These are phyloP conservation scores for Phytopythium sindhum DNA, from an alignment of 352 stramenopile species.

Conservation along the genomic window DNA sequence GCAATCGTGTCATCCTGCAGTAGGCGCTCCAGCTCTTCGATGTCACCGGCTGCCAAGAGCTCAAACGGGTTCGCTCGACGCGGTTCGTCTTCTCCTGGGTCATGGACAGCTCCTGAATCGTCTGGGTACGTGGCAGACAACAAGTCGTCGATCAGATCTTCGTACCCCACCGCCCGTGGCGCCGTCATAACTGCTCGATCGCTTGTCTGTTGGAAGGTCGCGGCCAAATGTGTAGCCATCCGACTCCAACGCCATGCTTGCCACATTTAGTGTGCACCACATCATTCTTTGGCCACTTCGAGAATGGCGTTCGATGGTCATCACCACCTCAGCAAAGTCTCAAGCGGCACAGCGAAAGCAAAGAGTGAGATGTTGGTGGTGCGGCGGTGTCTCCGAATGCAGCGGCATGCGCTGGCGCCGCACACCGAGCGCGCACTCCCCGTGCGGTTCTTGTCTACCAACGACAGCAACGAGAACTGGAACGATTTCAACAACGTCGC, in stretches of 20 bases:
- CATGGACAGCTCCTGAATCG: not conserved
- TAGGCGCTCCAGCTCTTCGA: constrained; percentile 19
- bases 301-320: not conserved
- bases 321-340: not conserved
- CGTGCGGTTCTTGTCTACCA: constrained; percentile 8
- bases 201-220: too few relatives aligned
- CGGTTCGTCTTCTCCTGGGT: constrained; percentile 1
- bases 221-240: not conserved
- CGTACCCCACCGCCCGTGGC: constrained; percentile 20
- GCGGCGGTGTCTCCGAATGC: not conserved
- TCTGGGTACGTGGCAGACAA: constrained; percentile 15
- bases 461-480: constrained; percentile 29
- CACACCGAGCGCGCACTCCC: not conserved
- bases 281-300: not conserved
- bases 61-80: constrained; percentile 11
- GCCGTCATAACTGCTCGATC: too few relatives aligned
- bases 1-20: constrained; percentile 12
- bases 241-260: too few relatives aligned
- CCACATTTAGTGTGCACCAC: not conserved
- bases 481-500: constrained; percentile 58
- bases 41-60: constrained; percentile 27
- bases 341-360: not conserved
- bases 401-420: not conserved
- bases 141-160: constrained; percentile 47
- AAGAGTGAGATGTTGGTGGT: not conserved